Evolutionary conservation across 805 yeast species (phyloP), one percentile per base, ranked within the genome.

Genomic region (Wickerhamiella parazyma): DNA sequence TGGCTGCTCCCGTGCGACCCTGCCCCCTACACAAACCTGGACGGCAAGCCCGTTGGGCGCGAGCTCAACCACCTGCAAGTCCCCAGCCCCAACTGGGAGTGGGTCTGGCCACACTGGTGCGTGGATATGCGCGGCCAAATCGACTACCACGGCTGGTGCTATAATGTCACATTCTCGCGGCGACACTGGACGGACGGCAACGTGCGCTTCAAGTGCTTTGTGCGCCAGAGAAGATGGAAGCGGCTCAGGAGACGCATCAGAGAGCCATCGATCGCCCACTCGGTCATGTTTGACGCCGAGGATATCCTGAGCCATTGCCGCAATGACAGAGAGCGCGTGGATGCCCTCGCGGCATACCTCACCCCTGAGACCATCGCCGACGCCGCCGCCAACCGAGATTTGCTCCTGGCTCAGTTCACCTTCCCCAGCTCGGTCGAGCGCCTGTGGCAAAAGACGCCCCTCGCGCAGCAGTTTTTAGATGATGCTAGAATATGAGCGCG

Each of bases 101-200:
- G 86, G 86, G 56, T 56, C 8, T 79, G 86, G 85, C 66, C 66
- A 11, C 64, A 68, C 44, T 82, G 93, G 93, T 78, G 75, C 52
- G 78, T 80, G 2, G 67, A 78, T 46, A 78, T 83, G 89, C 55
- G 62, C 4, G 61, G 63, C 33, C 85, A 80, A 54, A 80, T 75
- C 17, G 94, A 82, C 57, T 87, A 80, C 52, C 81, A 78, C 54
- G 94, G 94, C n/a, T 82, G 94, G 94, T 57, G 69, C 25, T 83
- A 82, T 54, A 68, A 80, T 45, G 64, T 72, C 60, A 51, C 68
- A 19, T 71, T 77, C 47, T 57, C 63, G 8, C 61, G 71, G 17
- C 52, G 51, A 20, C 55, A 58, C 37, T 82, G 94, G 94, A 73
- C 75, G 51, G 83, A 82, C 3, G 48, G 55, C 22, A 73, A 71